phyloP scores from a whole-genome alignment of 2,329 filamentous ascomycete species.

The Thermoascus crustaceus region DNA sequence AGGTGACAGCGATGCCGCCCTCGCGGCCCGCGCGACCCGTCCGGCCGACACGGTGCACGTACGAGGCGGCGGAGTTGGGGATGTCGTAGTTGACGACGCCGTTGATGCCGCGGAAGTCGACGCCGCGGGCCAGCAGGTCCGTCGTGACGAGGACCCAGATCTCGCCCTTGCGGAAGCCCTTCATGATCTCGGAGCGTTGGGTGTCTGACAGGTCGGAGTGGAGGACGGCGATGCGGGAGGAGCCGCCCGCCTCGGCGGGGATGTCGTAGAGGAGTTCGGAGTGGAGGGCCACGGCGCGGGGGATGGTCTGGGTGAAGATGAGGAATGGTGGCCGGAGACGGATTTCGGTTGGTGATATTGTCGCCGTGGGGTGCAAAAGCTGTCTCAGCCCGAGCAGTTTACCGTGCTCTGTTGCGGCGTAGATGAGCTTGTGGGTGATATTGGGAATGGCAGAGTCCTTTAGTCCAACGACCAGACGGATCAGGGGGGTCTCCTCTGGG shows the following conservation, averaged over 20 bases:
- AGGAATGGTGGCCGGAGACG: slow-evolving; percentile 77
- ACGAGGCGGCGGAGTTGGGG: slow-evolving; percentile 78
- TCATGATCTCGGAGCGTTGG: slow-evolving; percentile 72
- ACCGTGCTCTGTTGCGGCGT: slow-evolving; percentile 85
- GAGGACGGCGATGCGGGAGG: slow-evolving; percentile 75
- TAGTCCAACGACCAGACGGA: slow-evolving; percentile 87
- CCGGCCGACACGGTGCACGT: slow-evolving; percentile 87
- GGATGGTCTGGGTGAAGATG: slow-evolving; percentile 93
- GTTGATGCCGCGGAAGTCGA: slow-evolving; percentile 92
- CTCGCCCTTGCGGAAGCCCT: slow-evolving; percentile 80
- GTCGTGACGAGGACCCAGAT: slow-evolving; percentile 97
- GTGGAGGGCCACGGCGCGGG: slow-evolving; percentile 77
- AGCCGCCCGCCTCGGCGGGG: slow-evolving; percentile 75
- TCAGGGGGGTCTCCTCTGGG: slow-evolving; percentile 45
- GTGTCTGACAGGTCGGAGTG: slow-evolving; percentile 77
- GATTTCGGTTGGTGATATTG: slow-evolving; percentile 37
- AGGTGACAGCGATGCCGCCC: slow-evolving; percentile 83
- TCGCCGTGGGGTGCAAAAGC: slow-evolving; percentile 67
- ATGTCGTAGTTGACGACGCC: slow-evolving; percentile 98
- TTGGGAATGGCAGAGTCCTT: slow-evolving; percentile 95
- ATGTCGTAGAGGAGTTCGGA: slow-evolving; percentile 93
- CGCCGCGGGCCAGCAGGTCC: slow-evolving; percentile 80
- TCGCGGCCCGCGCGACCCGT: slow-evolving; percentile 82
- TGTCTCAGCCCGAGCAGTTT: slow-evolving; percentile 89
- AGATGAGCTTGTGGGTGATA: slow-evolving; percentile 78